Base-by-base conservation (phyloP, 768 basidiomycete species). In the Solioccasus polychromus region DNA sequence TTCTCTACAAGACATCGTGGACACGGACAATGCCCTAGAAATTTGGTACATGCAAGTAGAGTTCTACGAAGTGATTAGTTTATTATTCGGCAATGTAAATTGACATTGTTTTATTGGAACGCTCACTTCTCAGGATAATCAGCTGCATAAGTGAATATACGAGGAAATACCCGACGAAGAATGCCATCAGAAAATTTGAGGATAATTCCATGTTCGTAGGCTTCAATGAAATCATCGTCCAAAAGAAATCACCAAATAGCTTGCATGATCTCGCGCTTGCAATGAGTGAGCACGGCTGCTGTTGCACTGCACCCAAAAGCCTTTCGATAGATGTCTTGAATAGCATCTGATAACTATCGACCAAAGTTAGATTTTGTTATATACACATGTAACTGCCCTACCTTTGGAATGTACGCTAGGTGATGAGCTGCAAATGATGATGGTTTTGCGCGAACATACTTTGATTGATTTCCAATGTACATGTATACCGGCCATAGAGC, bases 71-170 rank as follows among this genome's bases (percentile, higher is more conserved):
- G 8, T 32, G 14, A 7, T 8, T 32, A 32, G 14, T 12, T 8
- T 7, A 32, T 32, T 5, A 12, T 12, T 8, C 5, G 14, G 31
- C 8, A 32, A 32, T n/a, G n/a, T n/a, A n/a, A n/a, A n/a, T n/a
- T n/a, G n/a, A n/a, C n/a, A n/a, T n/a, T n/a, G n/a, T n/a, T n/a
- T n/a, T n/a, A n/a, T n/a, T n/a, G n/a, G n/a, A n/a, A n/a, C n/a
- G n/a, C 30, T 12, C 44, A 70, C 71, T 69, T 70, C 35, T 66
- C 64, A 0, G 60, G 64, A n/a, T 66, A 66, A 42, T 64, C 55
- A 1, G 59, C 65, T 1, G 60, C 42, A 29, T 66, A 67, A 0
- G 63, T 55, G 31, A 67, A 61, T 1, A 66, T 41, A 0, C 45
- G 40, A 0, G 38, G 58, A 30, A 60, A 63, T 0, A 64, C 47